These are phyloP conservation scores for Myrica gale DNA, from an alignment of 306 rosid genomes.

Conservation along the genomic window DNA sequence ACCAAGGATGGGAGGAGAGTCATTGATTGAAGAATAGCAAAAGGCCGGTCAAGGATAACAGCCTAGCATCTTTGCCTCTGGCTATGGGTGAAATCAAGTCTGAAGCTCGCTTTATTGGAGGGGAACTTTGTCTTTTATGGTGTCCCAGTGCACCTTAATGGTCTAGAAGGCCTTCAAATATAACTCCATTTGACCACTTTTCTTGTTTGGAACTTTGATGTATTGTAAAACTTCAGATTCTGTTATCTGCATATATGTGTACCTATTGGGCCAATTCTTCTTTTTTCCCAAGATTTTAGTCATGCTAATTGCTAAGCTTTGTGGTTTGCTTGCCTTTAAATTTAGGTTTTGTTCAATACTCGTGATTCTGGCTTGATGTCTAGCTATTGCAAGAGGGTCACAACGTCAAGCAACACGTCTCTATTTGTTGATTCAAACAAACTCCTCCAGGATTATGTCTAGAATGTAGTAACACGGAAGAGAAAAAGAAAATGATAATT, in stretches of 20 bases:
- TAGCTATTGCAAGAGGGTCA: not conserved
- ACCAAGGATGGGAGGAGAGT: conserved; percentile 91
- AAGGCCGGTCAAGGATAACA: conserved; percentile 82
- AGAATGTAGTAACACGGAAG: too few relatives aligned
- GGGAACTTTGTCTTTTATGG: conserved; percentile 9
- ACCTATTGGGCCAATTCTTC: not conserved
- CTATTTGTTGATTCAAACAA: not conserved
- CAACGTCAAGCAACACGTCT: not conserved
- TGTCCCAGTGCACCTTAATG: not conserved
- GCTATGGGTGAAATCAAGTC: conserved; percentile 21
- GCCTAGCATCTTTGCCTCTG: conserved; percentile 50
- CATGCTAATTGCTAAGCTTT: not conserved
- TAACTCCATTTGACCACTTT: not conserved
- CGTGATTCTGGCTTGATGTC: not conserved
- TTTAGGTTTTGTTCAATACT: not conserved
- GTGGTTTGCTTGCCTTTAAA: not conserved
- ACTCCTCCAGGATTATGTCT: too few relatives aligned
- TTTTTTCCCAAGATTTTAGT: not conserved
- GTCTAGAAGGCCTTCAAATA: not conserved
- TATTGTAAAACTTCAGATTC: not conserved
- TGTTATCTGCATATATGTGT: not conserved
- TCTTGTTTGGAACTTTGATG: not conserved
- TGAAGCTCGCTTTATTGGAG: conserved; percentile 20
- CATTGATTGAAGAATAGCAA: conserved; percentile 85
- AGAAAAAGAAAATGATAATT: too few relatives aligned